Base-by-base conservation (phyloP, 164 flowering plant genomes). In the Kingdonia uniflora region DNA sequence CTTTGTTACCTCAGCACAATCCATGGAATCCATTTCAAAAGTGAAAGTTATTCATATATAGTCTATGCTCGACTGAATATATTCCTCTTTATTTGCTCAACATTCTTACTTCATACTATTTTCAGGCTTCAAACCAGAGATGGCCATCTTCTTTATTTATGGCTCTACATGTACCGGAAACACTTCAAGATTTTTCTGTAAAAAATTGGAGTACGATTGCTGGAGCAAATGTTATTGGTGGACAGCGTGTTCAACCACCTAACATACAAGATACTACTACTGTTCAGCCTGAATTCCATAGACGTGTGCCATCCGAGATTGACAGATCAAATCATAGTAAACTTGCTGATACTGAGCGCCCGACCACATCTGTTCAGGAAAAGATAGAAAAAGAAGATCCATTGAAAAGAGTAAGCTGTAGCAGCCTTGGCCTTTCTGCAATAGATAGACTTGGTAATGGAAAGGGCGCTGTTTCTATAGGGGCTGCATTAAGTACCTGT, bases 61-160 rank as follows among this genome's bases (percentile, higher is more conserved):
- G 35, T 29, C 6, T 29, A 29, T 29, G 6, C 35, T 29, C 8
- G n/a, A 29, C 35, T 29, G 35, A 8, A 29, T 40, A 16, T 19
- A 50, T n/a, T n/a, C n/a, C 21, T 33, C 37, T 12, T 35, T 29
- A 42, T 24, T 19, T 13, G 23, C 22, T 51, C 42, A 17, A 11
- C 19, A 17, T 23, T 13, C 13, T 48, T 48, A 6, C 6, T 4
- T 15, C 24, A 12, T 55, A 15, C 49, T 26, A 3, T 50, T 62
- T 67, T 53, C 77, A 85, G 95, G 63, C 76, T 41, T 64, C 80
- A 49, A 85, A 74, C 64, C 73, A 80, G 57, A 67, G 73, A 22
- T 76, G 85, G 87, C 79, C 87, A 24, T 57, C 82, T 35, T 59
- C 81, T 54, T 42, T 71, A 42, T 49, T 70, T 56, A 61, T 62